Evolutionary conservation across 306 rosid genomes (phyloP).

Genomic region (Albizia julibrissin): DNA sequence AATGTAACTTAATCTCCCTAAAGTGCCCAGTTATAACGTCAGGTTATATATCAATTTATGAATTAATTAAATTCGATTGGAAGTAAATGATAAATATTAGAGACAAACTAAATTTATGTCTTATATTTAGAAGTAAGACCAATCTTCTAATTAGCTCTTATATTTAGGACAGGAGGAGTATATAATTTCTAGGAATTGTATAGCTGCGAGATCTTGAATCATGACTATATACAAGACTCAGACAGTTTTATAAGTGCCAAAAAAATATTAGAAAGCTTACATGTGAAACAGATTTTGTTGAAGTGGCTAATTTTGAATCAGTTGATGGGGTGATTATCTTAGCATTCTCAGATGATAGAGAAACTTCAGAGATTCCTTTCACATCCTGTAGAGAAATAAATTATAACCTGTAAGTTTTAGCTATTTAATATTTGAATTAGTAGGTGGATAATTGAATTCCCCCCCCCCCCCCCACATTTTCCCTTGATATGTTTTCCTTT

Average conservation of each 20-base stretch:
- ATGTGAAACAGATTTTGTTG: neutral
- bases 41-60: no score
- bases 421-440: neutral
- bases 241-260: neutral
- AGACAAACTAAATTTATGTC: no score
- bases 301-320: neutral
- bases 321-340: neutral
- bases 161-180: neutral
- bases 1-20: no score
- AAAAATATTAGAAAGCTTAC: neutral
- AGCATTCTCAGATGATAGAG: neutral
- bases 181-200: neutral
- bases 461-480: neutral
- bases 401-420: neutral
- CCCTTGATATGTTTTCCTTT: neutral
- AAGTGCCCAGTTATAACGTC: no score
- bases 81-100: no score
- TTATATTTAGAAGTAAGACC: no score
- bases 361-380: neutral
- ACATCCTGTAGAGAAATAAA: neutral
- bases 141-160: no score
- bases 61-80: no score
- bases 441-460: neutral
- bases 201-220: neutral
- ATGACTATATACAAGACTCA: neutral